Conservation (phyloP, 1,284 basidiomycete genomes). For the Puccinia triticina region DNA sequence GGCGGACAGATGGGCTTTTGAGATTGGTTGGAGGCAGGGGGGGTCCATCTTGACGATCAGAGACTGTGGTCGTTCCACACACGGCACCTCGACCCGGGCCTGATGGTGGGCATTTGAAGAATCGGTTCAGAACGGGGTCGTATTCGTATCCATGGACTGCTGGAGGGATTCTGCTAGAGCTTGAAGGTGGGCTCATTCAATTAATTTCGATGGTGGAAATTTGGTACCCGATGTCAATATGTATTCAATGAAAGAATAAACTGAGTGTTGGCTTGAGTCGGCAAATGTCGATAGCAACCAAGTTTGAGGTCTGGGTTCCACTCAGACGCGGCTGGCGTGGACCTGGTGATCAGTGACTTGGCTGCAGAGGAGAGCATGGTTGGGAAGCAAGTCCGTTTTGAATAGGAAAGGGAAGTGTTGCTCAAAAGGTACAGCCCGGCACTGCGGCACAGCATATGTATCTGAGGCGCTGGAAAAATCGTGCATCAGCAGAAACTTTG, state of each 20-base stretch:
- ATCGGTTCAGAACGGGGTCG: constrained; percentile 16
- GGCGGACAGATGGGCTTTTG: neutral
- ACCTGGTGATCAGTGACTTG: neutral
- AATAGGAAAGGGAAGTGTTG: neutral
- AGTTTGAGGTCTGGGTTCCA: neutral
- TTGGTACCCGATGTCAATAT: neutral
- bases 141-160: constrained; percentile 9
- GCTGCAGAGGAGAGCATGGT: no score
- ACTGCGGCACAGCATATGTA: constrained; percentile 7
- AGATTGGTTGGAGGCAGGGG: neutral
- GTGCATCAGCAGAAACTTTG: neutral
- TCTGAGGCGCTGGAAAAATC: neutral
- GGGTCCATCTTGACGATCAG: neutral
- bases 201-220: neutral
- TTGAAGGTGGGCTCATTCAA: constrained; percentile 10
- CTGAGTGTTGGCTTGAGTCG: neutral
- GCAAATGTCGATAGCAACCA: neutral
- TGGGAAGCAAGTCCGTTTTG: neutral
- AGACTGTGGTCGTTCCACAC: neutral
- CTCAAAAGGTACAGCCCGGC: neutral
- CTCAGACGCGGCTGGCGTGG: neutral
- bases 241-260: neutral
- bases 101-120: constrained; percentile 5
- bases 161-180: neutral
- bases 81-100: neutral